These are phyloP conservation scores for Lactarius vividus DNA, from an alignment of 768 basidiomycete species.

Conservation along the genomic window DNA sequence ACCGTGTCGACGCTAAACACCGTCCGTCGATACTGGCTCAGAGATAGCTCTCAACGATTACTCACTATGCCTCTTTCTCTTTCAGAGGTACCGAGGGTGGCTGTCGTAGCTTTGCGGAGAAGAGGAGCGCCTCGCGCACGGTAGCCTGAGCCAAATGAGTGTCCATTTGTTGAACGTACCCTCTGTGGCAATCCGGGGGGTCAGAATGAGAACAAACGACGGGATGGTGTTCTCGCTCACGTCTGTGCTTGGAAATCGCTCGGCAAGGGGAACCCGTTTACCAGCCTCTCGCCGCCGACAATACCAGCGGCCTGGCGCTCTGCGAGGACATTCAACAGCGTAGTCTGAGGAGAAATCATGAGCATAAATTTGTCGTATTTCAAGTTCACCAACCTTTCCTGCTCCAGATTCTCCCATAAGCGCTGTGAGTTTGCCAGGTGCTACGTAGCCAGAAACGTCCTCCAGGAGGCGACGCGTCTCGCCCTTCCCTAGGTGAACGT, in stretches of 20 bases:
- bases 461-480: constrained; percentile 52
- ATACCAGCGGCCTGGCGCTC: constrained; percentile 40
- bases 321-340: constrained; percentile 48
- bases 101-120: constrained; percentile 80
- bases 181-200: constrained; percentile 39
- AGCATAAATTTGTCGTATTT: neutral
- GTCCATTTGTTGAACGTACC: constrained; percentile 86
- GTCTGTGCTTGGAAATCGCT: constrained; percentile 57
- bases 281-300: constrained; percentile 42
- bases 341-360: constrained; percentile 39
- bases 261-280: constrained; percentile 45
- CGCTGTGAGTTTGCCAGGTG: constrained; percentile 76
- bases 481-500: constrained; percentile 51
- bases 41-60: constrained; percentile 20
- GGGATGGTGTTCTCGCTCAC: constrained; percentile 34
- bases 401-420: constrained; percentile 66
- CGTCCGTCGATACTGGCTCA: neutral
- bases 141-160: constrained; percentile 73
- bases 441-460: constrained; percentile 75
- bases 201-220: constrained; percentile 37
- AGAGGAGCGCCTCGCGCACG: constrained; percentile 75
- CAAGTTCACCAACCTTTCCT: constrained; percentile 40
- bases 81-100: constrained; percentile 57
- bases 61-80: constrained; percentile 81
- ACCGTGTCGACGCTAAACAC: constrained; percentile 50